A percentile compares a stretch with the other conserved stretches of the same genome.
These are phyloP conservation scores for Guyanaporus albipodus DNA, from an alignment of 768 basidiomycete genomes.

Conservation along the genomic window DNA sequence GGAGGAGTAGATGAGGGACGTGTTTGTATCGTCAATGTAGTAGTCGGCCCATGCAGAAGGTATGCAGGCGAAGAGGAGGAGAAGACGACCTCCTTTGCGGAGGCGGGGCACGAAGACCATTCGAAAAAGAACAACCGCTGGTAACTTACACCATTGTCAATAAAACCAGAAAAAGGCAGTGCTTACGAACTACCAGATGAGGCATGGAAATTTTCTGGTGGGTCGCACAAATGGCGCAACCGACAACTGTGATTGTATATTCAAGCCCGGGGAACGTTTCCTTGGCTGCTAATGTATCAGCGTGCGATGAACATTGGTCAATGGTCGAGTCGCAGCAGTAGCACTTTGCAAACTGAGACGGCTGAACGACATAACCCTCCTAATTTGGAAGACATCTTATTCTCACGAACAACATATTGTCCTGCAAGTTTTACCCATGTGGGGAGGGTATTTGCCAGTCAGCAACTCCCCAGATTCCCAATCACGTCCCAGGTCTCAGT, in stretches of 20 bases:
- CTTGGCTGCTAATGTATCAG: too few species aligned
- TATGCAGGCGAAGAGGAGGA: conserved; percentile 2
- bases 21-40: conserved; percentile 24
- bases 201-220: too few species aligned
- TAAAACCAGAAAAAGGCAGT: background rate
- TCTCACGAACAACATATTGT: too few species aligned
- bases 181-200: too few species aligned
- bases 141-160: too few species aligned
- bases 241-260: too few species aligned
- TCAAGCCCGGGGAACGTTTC: too few species aligned
- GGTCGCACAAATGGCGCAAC: too few species aligned
- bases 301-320: too few species aligned
- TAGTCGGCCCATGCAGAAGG: conserved; percentile 15
- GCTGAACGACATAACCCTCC: background rate
- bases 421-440: too few species aligned
- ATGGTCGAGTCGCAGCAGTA: too few species aligned
- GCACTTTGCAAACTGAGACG: too few species aligned
- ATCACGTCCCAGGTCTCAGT: background rate
- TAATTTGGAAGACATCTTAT: background rate
- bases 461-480: conserved; percentile 8
- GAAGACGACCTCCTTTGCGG: background rate
- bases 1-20: conserved; percentile 19
- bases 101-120: background rate
- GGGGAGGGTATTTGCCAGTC: conserved; percentile 25
- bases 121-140: background rate